These are phyloP conservation scores for Scalesia atractyloides DNA, from an alignment of 129 eudicot genomes.

Conservation along the genomic window DNA sequence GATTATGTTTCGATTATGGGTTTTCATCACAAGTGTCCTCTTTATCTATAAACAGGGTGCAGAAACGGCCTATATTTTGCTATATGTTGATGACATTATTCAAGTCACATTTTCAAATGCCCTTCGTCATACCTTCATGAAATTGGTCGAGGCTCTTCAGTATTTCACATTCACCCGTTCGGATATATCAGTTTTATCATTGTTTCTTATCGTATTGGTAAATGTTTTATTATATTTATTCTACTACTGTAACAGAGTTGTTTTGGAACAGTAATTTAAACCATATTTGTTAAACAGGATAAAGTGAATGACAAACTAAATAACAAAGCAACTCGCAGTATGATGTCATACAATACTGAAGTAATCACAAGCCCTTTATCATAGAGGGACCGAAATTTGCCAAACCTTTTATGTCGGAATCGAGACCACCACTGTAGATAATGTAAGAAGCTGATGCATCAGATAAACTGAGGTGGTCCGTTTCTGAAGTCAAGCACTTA, in stretches of 20 bases:
- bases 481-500: slow-evolving; percentile 54
- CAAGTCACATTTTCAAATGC: no score
- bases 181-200: no score
- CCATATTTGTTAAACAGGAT: slow-evolving; percentile 4
- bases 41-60: no score
- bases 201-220: not conserved
- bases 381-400: slow-evolving; percentile 47
- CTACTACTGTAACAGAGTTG: not conserved
- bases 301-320: not conserved
- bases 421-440: slow-evolving; percentile 64
- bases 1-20: no score
- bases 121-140: no score
- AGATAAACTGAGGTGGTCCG: slow-evolving; percentile 30
- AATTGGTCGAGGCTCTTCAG: no score
- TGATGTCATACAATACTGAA: slow-evolving; percentile 11
- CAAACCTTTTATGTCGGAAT: slow-evolving; percentile 57
- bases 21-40: no score
- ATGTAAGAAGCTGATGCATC: slow-evolving; percentile 48
- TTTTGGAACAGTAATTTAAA: not conserved
- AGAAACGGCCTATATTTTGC: no score
- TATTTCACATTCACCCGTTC: no score
- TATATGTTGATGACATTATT: no score
- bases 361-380: slow-evolving; percentile 15
- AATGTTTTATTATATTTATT: not conserved
- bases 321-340: not conserved